Conservation (phyloP, 169 alveolate genomes). For the Eimeria acervulina region DNA sequence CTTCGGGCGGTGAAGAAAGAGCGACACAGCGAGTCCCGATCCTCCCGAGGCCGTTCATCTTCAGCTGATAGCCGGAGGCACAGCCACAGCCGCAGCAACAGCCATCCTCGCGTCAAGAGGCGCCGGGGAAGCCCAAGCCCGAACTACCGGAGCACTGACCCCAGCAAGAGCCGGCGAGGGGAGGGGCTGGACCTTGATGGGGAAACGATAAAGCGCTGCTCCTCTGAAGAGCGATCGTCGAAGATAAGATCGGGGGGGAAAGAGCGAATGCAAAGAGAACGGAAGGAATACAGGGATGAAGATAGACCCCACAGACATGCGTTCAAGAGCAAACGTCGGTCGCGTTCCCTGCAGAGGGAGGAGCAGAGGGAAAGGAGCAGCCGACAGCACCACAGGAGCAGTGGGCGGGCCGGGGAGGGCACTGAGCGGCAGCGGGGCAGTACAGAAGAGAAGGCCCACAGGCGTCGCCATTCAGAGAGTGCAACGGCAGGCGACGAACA, state of each 20-base stretch:
- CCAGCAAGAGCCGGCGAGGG: conserved; percentile 5
- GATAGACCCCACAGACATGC: not conserved
- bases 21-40: conserved; percentile 36
- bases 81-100: conserved; percentile 3
- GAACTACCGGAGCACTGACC: not conserved
- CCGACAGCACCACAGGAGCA: not conserved
- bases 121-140: not conserved
- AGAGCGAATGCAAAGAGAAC: not conserved
- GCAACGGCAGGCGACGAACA: not conserved
- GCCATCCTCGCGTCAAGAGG: not conserved
- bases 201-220: not conserved
- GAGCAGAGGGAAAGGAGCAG: conserved; percentile 1
- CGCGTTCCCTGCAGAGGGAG: not conserved
- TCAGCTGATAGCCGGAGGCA: conserved; percentile 8
- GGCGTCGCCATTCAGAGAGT: not conserved
- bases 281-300: conserved; percentile 12
- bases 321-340: conserved; percentile 35
- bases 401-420: not conserved
- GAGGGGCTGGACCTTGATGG: not conserved
- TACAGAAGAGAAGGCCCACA: not conserved
- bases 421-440: not conserved
- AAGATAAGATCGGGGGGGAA: not conserved
- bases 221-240: not conserved
- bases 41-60: conserved; percentile 12
- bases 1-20: conserved; percentile 41